Evolutionary conservation across 163 green algal genomes (phyloP).

Genomic region (Prototheca cutis): DNA sequence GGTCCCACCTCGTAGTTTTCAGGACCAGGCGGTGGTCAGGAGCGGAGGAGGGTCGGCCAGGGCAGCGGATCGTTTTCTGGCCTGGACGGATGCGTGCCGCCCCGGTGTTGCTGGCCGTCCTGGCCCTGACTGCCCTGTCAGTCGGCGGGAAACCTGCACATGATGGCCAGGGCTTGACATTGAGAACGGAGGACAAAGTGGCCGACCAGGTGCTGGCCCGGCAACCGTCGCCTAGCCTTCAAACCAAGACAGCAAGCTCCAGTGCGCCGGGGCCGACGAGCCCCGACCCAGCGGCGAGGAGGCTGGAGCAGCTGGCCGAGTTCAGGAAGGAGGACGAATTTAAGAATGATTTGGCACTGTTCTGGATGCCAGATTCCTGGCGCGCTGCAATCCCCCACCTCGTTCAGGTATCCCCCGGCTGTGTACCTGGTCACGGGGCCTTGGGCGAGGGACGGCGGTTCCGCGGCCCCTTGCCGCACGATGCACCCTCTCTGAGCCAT

Average conservation of each 20-base stretch:
- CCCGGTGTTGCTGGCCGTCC: not conserved
- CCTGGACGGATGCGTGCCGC: not conserved
- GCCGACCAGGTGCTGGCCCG: too few relatives aligned
- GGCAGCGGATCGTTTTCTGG: too few relatives aligned
- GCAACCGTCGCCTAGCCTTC: not conserved
- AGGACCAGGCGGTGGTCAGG: too few relatives aligned
- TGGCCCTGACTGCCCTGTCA: not conserved
- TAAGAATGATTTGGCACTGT: conserved; percentile 71
- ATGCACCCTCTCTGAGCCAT: too few relatives aligned
- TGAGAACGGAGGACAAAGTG: not conserved
- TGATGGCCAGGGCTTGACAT: not conserved
- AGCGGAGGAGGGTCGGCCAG: too few relatives aligned
- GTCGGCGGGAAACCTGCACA: not conserved
- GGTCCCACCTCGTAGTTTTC: too few relatives aligned
- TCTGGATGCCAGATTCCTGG: conserved; percentile 37
- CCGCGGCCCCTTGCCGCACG: too few relatives aligned
- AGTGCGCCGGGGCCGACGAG: not conserved
- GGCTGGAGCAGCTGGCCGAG: conserved; percentile 1
- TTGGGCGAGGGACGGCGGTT: too few relatives aligned
- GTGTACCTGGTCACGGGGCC: not conserved
- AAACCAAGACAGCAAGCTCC: not conserved
- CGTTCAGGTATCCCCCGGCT: conserved; percentile 7
- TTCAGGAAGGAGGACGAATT: conserved; percentile 62
- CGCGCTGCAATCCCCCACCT: conserved; percentile 32
- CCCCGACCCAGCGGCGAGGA: not conserved